Conservation (phyloP, 2,329 filamentous ascomycete species). For the Didymella arachidicola region DNA sequence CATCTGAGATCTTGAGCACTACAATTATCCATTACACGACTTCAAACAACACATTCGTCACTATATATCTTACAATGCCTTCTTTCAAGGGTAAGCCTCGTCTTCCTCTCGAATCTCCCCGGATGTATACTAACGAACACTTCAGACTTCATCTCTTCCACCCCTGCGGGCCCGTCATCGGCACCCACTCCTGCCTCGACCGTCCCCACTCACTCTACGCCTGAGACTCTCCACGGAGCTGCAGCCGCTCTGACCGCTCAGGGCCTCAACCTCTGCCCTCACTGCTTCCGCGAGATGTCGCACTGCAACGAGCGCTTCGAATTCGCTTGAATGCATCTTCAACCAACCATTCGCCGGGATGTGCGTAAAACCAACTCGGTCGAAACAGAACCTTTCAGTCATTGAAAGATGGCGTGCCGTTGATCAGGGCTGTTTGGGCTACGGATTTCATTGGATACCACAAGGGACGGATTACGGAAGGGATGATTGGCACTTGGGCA, state of each 20-base stretch:
- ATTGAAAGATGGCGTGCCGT: neutral
- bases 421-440: constrained; percentile 6
- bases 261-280: constrained; percentile 37
- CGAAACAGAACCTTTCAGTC: constrained; percentile 2
- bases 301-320: constrained; percentile 39
- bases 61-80: constrained; percentile 26
- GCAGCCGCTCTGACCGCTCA: constrained; percentile 32
- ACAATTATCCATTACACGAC: neutral
- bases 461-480: constrained; percentile 1
- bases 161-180: constrained; percentile 32
- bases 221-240: constrained; percentile 35
- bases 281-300: constrained; percentile 39
- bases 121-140: constrained; percentile 4
- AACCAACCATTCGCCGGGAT: neutral
- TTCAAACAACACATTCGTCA: neutral
- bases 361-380: neutral
- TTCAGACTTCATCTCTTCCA: constrained; percentile 37
- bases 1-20: constrained; percentile 4
- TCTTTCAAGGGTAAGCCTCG: constrained; percentile 29
- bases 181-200: constrained; percentile 32
- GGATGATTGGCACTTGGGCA: constrained; percentile 1
- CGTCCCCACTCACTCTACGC: constrained; percentile 25
- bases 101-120: neutral
- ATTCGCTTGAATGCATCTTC: constrained; percentile 24
- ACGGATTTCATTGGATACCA: constrained; percentile 14